Evolutionary conservation across 768 basidiomycete species (phyloP), one percentile per base, ranked within the genome.

Genomic region (Roridomyces roridus): DNA sequence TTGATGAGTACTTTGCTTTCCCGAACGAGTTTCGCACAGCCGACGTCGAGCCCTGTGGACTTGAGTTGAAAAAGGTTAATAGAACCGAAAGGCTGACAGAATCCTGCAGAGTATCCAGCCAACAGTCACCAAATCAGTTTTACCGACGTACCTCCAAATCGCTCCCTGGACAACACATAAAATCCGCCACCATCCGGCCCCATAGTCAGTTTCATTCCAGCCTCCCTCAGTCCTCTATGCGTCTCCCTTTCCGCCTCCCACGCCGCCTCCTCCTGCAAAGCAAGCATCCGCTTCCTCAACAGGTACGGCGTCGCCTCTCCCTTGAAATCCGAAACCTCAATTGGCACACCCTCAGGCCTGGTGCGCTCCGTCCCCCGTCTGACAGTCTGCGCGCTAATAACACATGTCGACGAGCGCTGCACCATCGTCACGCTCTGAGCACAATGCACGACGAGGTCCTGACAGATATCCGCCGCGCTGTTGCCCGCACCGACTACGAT

Each of bases 1-100:
- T 85, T 86, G 59, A 87, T 67, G 62, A 82, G 80, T 70, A 86
- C 80, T 63, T 82, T 78, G 15, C 84, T 83, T 28, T 78, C 72
- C 26, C 74, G 75, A 59, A 86, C 80, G 48, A 79, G 68, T 58
- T 82, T 72, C 29, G 78, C 77, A 35, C 77, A 77, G 29, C 83
- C 85, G 48, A 80, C 77, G 59, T 82, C 81, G 26, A 72, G 43
- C 71, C 72, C 72, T 73, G 43, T 4, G 14, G 18, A n/a, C n/a
- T 3, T 15, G n/a, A 43, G 15, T 8, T 49, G 11, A 49, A 5
- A 11, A 10, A 36, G 18, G 5, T 46, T 44, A 23, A 53, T 51
- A 59, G 20, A 47, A 59, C 5, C 57, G 51, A 46, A 18, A 17
- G 42, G 25, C 20, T 4, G 3, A 12, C 9, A 12, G 8, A n/a